Percentiles rank a stretch among this genome's conserved stretches.
Conservation (phyloP, 1,139 yeast species). For the Saccharomyces hybrid region DNA sequence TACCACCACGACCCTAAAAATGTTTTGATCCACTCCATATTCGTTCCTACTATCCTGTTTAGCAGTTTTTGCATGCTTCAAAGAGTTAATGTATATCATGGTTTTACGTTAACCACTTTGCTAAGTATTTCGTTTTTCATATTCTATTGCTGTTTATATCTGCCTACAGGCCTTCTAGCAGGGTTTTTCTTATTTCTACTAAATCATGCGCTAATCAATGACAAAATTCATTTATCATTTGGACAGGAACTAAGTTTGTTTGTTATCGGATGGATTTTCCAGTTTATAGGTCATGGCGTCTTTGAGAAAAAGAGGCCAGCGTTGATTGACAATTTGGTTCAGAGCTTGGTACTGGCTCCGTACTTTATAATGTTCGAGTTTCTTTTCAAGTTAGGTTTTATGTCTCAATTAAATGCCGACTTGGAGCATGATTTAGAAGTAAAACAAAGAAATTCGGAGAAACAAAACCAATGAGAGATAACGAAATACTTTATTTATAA, state of each 20-base stretch:
- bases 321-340: conserved; percentile 67
- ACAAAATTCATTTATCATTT: conserved; percentile 9
- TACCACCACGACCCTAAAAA: conserved; percentile 68
- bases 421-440: conserved; percentile 37
- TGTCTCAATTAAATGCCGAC: conserved; percentile 45
- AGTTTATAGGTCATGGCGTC: conserved; percentile 80
- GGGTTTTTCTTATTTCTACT: conserved; percentile 26
- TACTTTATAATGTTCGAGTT: conserved; percentile 78
- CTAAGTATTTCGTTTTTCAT: conserved; percentile 36
- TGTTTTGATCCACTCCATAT: conserved; percentile 66
- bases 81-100: conserved; percentile 23
- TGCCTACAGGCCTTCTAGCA: conserved; percentile 37
- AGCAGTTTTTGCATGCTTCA: conserved; percentile 43
- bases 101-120: conserved; percentile 32
- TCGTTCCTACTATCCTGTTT: conserved; percentile 70
- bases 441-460: conserved; percentile 32
- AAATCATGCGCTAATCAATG: conserved; percentile 15
- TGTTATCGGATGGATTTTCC: conserved; percentile 65
- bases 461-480: no score
- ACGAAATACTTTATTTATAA: no score
- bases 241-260: conserved; percentile 34
- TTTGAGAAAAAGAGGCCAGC: conserved; percentile 87
- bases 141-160: conserved; percentile 39
- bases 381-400: conserved; percentile 58
- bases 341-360: conserved; percentile 86